A percentile compares a stretch with the other conserved stretches of the same genome.
Conservation (phyloP, 2,329 filamentous ascomycete species). For the Blastomyces parvus region DNA sequence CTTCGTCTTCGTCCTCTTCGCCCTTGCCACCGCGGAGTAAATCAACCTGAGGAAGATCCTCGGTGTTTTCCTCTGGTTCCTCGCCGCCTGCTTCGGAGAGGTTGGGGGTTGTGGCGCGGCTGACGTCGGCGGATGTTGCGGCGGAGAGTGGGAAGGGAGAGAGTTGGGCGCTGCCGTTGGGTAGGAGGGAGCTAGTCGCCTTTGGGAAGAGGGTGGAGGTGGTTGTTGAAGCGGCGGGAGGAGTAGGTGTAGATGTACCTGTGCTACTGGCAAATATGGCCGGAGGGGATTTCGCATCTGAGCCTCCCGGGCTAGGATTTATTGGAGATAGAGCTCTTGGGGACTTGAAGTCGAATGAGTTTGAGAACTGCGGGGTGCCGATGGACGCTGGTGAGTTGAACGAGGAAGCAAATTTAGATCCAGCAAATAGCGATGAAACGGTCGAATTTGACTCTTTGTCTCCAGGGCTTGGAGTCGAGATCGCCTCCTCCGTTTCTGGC, state of each 20-base stretch:
- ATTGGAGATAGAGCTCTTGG: constrained; percentile 18
- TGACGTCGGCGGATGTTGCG: constrained; percentile 30
- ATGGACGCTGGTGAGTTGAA: constrained; percentile 20
- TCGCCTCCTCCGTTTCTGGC: constrained; percentile 7
- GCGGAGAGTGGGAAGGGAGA: constrained; percentile 21
- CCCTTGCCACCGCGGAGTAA: constrained; percentile 57
- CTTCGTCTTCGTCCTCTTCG: constrained; percentile 61
- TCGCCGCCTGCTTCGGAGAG: constrained; percentile 34
- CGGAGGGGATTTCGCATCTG: constrained; percentile 9
- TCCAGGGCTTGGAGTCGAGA: constrained; percentile 3
- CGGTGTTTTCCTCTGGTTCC: constrained; percentile 41
- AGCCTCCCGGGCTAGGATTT: neutral
- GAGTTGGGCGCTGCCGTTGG: constrained; percentile 19
- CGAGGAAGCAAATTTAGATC: constrained; percentile 22
- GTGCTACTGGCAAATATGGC: constrained; percentile 16
- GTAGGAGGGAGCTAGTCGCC: constrained; percentile 13
- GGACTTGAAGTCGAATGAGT: constrained; percentile 8
- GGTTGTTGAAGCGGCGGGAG: constrained; percentile 16
- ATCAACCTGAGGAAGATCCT: constrained; percentile 59
- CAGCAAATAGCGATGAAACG: constrained; percentile 19
- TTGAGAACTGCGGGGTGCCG: constrained; percentile 21
- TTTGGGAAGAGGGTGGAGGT: constrained; percentile 17
- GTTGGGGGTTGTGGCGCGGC: constrained; percentile 40
- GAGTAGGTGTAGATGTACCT: neutral
- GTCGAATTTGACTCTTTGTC: constrained; percentile 16